Evolutionary conservation across 306 rosid species (phyloP), one percentile per base, ranked within the genome.

Genomic region (Astragalus glycyphyllos): DNA sequence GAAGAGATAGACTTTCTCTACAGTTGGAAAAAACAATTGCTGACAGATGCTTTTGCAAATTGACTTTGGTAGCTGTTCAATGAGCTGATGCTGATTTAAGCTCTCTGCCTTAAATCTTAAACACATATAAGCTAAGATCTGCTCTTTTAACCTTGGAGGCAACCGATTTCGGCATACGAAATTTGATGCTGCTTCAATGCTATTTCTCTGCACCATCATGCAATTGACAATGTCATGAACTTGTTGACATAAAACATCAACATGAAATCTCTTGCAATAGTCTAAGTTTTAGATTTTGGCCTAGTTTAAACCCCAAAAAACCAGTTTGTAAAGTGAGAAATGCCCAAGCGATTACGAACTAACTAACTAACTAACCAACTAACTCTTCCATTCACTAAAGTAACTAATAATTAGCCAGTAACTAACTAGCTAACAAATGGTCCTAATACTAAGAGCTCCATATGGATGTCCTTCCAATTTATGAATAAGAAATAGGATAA

Each of bases 51-150:
- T 69, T 68, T 84, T 85, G 83, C 88, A 82, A 49, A 94, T 90
- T 0, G 98, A 90, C 68, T 90, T 89, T 10, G 98, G 98, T 15
- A 94, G 84, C 79, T 90, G 97, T 20, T 90, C 96, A 41, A 94
- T 77, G 38, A 94, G 84, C 1, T 81, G 90, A 26, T 90, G 88
- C 69, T 90, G 96, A 73, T 90, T 94, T 79, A 94, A 80, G 70
- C 86, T 87, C 83, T 89, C 97, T 6, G 97, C 98, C 85, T 89
- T 94, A 59, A 87, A 94, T 80, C 96, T 87, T 73, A 90, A 80
- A 50, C 96, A 94, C 96, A 94, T 94, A 38, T 90, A 94, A n/a
- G 92, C 96, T 64, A 90, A 38, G 48, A 94, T 94, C 58, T 94
- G 97, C 47, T 82, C 84, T 69, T 62, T 94, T 32, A 94, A 66